Percentiles rank a stretch among this genome's conserved stretches.
Evolutionary conservation across 805 yeast genomes (phyloP).

Genomic region (Cyberlindnera xishuangbannaensis): DNA sequence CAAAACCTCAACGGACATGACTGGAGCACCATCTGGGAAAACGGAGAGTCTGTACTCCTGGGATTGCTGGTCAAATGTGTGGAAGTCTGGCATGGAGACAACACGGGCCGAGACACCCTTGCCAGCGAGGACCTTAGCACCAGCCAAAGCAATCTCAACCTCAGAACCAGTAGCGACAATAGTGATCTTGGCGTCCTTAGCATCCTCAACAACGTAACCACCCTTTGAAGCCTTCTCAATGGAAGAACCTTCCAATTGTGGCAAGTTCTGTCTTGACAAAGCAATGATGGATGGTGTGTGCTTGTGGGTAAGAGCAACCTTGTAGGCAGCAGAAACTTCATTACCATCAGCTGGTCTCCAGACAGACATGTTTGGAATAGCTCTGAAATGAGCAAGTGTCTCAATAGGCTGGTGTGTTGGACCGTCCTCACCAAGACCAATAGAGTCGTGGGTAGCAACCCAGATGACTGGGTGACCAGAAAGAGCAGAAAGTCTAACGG

Average conservation of each 20-base stretch:
- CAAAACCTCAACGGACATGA: slow-evolving; percentile 90
- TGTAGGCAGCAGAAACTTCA: slow-evolving; percentile 80
- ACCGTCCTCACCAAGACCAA: slow-evolving; percentile 90
- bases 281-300: slow-evolving; percentile 72
- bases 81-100: slow-evolving; percentile 91
- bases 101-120: slow-evolving; percentile 71
- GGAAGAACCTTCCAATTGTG: slow-evolving; percentile 90
- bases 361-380: slow-evolving; percentile 73
- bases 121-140: slow-evolving; percentile 63
- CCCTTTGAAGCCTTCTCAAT: slow-evolving; percentile 91
- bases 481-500: slow-evolving; percentile 77
- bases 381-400: slow-evolving; percentile 82
- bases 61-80: slow-evolving; percentile 81
- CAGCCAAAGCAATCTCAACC: slow-evolving; percentile 72
- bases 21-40: slow-evolving; percentile 92
- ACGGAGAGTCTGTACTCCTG: slow-evolving; percentile 76
- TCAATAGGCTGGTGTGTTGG: slow-evolving; percentile 93
- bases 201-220: slow-evolving; percentile 75
- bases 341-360: slow-evolving; percentile 96
- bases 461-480: slow-evolving; percentile 79
- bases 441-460: slow-evolving; percentile 89
- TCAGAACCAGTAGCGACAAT: slow-evolving; percentile 93
- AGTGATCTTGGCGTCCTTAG: slow-evolving; percentile 62
- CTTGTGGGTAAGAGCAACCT: slow-evolving; percentile 53
- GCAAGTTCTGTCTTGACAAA: slow-evolving; percentile 79